A percentile compares a stretch with the other conserved stretches of the same genome.
Conservation (phyloP, 352 stramenopile genomes). For the Phytophthora niederhauseri region DNA sequence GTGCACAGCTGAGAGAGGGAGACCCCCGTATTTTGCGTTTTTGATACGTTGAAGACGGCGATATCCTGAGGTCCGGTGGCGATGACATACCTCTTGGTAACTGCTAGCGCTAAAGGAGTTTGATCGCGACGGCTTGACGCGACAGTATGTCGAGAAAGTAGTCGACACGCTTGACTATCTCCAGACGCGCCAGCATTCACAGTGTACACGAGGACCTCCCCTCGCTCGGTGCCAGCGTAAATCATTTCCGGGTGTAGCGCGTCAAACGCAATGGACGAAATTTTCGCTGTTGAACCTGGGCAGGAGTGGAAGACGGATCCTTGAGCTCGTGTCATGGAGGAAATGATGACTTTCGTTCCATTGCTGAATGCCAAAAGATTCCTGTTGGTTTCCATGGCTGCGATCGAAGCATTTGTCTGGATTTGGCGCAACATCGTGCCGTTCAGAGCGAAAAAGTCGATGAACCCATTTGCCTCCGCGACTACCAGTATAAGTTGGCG, state of each 20-base stretch:
- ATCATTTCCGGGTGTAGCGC: conserved; percentile 42
- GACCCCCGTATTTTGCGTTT: conserved; percentile 1
- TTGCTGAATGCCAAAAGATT: conserved; percentile 55
- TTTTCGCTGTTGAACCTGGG: conserved; percentile 38
- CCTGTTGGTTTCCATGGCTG: conserved; percentile 40
- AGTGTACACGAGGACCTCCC: conserved; percentile 52
- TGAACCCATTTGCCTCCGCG: conserved; percentile 17
- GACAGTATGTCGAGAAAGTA: conserved; percentile 25
- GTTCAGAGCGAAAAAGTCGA: conserved; percentile 51
- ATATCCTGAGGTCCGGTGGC: conserved; percentile 20
- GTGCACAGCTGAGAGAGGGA: conserved; percentile 23
- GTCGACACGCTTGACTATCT: conserved; percentile 12
- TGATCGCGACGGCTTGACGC: background rate
- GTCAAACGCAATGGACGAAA: conserved; percentile 57
- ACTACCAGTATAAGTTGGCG: conserved; percentile 24
- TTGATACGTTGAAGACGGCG: conserved; percentile 34
- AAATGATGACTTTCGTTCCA: conserved; percentile 33
- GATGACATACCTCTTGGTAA: conserved; percentile 31
- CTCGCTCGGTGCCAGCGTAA: conserved; percentile 49
- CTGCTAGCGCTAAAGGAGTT: conserved; percentile 9
- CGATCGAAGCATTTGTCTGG: conserved; percentile 25
- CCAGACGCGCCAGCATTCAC: conserved; percentile 13
- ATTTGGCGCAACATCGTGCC: conserved; percentile 51
- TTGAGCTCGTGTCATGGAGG: conserved; percentile 38
- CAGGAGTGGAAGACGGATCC: conserved; percentile 41